Evolutionary conservation across 2,329 filamentous ascomycete species (phyloP), one percentile per base, ranked within the genome.

Genomic region (Trichophyton mentagrophytes): DNA sequence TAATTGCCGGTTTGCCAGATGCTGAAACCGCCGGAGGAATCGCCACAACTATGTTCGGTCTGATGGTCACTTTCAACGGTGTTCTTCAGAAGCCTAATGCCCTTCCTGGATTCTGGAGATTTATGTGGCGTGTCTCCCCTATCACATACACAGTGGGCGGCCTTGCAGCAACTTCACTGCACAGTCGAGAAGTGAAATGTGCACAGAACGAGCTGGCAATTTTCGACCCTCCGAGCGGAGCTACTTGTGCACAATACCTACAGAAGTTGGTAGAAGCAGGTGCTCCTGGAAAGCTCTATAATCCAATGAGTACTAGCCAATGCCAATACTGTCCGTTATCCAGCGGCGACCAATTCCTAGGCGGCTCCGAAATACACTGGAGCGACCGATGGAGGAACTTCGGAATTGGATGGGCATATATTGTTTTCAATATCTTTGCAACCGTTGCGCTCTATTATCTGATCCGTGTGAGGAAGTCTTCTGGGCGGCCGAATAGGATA

Each of bases 91-190:
- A 77, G 4, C 85, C 86, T 0, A 72, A 75, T 2, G 72, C 74
- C 1, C 80, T 92, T 38, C 87, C 88, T 0, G 76, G 82, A 4
- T 90, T 91, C 79, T 92, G 88, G 87, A 85, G 86, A 66, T 90
- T 90, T 78, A 88, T 90, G 85, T 92, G 92, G 73, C 83, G 87
- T 55, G 75, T 90, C 57, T 90, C 86, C 0, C 90, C 90, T 0
- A 88, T 96, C 67, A 91, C 87, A 0, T 96, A 95, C 70, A 76
- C 93, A 15, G 83, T 92, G 27, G 80, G 81, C 8, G 88, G 85
- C 22, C 84, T 95, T 76, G 72, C 92, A 0, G 80, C 85, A 0
- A 82, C 82, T 0, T 88, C 83, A 2, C 76, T 95, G 3, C 87
- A 87, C 46, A 85, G 87, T 67, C 83, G 82, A 0, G 57, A 74